phyloP scores from a whole-genome alignment of 495 filamentous ascomycete genomes.

The Penicillium flavigenum region DNA sequence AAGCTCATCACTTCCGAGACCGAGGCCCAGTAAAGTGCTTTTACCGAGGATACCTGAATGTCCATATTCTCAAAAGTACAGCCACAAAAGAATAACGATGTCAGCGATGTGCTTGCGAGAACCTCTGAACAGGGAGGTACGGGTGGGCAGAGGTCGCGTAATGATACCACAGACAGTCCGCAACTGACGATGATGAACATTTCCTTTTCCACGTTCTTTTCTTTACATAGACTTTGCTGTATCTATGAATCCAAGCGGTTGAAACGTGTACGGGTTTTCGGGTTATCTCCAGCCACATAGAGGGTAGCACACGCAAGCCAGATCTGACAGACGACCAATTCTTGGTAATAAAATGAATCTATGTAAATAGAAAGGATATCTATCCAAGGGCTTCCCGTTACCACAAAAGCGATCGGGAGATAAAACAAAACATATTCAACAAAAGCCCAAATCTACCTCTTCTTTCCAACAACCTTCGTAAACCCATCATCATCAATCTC shows the following conservation, averaged over 20 bases:
- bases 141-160: conserved; percentile 27
- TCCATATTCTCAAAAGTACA: conserved; percentile 19
- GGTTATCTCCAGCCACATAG: background rate
- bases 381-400: conserved; percentile 6
- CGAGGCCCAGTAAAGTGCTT: conserved; percentile 28
- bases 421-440: background rate
- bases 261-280: conserved; percentile 3
- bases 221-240: conserved; percentile 25
- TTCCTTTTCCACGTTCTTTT: conserved; percentile 18
- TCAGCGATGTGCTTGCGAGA: conserved; percentile 3
- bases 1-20: conserved; percentile 63
- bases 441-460: conserved; percentile 31
- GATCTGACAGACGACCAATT: background rate
- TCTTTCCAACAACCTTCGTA: conserved; percentile 78
- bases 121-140: conserved; percentile 20
- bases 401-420: background rate
- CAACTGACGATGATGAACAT: conserved; percentile 45
- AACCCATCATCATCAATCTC: conserved; percentile 94
- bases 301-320: background rate
- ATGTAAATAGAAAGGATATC: conserved; percentile 7
- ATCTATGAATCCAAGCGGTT: conserved; percentile 28
- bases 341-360: background rate
- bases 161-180: conserved; percentile 27
- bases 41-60: conserved; percentile 12
- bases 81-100: conserved; percentile 17